Conservation (phyloP, 805 yeast species). For the Lachancea nothofagi region DNA sequence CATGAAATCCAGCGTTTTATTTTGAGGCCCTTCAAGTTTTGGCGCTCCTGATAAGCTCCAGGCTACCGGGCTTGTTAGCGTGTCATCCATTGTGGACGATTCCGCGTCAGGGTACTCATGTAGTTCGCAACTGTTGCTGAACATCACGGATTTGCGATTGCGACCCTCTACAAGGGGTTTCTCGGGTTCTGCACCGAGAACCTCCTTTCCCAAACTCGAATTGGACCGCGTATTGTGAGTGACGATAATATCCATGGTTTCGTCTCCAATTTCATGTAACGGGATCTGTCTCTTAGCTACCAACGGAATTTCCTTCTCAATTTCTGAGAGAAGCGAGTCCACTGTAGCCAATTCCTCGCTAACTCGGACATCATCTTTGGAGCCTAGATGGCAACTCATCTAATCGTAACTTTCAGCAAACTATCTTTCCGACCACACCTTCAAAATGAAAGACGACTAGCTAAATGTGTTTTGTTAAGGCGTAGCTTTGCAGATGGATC, state of each 20-base stretch:
- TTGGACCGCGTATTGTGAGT: constrained; percentile 22
- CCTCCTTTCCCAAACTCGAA: constrained; percentile 1
- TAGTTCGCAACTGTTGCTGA: constrained; percentile 17
- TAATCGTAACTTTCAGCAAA: too few species aligned
- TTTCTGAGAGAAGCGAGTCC: constrained; percentile 28
- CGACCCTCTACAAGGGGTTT: constrained; percentile 2
- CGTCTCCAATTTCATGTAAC: constrained; percentile 29
- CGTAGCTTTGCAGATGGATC: too few species aligned
- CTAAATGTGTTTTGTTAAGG: too few species aligned
- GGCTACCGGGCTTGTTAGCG: not conserved
- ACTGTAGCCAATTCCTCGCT: constrained; percentile 16
- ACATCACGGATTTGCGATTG: constrained; percentile 14
- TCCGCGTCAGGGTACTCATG: constrained; percentile 14
- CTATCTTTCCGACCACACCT: too few species aligned
- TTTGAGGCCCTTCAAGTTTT: too few species aligned
- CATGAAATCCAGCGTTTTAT: too few species aligned
- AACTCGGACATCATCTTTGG: too few species aligned
- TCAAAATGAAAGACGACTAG: too few species aligned
- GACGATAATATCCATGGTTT: constrained; percentile 31
- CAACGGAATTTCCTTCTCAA: constrained; percentile 25
- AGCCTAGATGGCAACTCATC: too few species aligned
- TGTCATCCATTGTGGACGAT: constrained; percentile 2
- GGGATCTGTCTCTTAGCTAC: constrained; percentile 19
- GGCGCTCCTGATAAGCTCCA: constrained; percentile 1
- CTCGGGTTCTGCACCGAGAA: not conserved